phyloP scores from a whole-genome alignment of 202 grass and related monocot genomes.

The Panicum hallii region DNA sequence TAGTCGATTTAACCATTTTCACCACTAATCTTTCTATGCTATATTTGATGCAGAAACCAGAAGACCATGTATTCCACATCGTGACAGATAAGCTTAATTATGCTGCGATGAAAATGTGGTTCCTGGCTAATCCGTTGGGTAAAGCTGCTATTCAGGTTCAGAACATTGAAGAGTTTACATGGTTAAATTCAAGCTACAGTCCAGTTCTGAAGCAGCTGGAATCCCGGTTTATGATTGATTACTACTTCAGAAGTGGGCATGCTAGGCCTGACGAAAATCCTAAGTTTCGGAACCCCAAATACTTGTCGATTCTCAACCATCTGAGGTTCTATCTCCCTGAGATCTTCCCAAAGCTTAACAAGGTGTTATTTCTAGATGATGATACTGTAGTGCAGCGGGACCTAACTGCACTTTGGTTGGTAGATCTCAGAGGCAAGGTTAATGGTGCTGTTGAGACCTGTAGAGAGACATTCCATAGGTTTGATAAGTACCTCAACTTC shows the following conservation, averaged over 20 bases:
- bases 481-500: conserved; percentile 85
- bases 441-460: conserved; percentile 92
- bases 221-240: conserved; percentile 73
- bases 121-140: conserved; percentile 71
- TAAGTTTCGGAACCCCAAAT: conserved; percentile 87
- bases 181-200: conserved; percentile 85
- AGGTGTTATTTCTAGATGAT: conserved; percentile 89
- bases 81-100: conserved; percentile 85
- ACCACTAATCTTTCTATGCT: conserved; percentile 5
- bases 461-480: conserved; percentile 78
- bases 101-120: conserved; percentile 94
- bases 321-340: conserved; percentile 90
- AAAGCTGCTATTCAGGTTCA: conserved; percentile 75
- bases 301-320: conserved; percentile 89
- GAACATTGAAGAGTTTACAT: conserved; percentile 84
- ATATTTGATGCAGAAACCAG: conserved; percentile 63
- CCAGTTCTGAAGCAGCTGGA: conserved; percentile 86
- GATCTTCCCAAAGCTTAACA: conserved; percentile 84
- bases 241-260: conserved; percentile 68
- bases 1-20: conserved; percentile 4
- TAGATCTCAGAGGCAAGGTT: conserved; percentile 80
- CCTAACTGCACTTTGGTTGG: conserved; percentile 73
- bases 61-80: conserved; percentile 84
- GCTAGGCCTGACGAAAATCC: conserved; percentile 55
- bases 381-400: conserved; percentile 86